Percentiles rank a stretch among this genome's conserved stretches.
Conservation (phyloP, 1,284 basidiomycete species). For the Hymenochaete sp. region DNA sequence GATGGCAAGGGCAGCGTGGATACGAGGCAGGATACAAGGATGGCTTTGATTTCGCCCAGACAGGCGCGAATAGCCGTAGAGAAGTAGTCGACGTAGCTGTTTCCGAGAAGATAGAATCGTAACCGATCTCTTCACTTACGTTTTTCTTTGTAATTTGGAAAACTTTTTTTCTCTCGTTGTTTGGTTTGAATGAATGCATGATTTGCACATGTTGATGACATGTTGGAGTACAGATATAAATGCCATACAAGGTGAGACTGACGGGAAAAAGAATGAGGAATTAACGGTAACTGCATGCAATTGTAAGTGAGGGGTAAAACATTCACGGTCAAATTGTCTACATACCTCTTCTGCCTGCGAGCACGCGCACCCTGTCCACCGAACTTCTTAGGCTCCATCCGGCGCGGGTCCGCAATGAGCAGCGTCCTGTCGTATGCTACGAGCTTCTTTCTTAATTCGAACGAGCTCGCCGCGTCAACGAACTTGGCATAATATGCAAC, state of each 20-base stretch:
- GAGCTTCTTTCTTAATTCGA: conserved; percentile 95
- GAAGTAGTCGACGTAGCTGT: no score
- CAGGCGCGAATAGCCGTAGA: no score
- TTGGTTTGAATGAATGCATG: conserved; percentile 26
- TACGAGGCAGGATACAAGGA: conserved; percentile 5
- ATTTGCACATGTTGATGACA: conserved; percentile 37
- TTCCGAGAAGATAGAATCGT: no score
- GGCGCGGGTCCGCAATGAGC: conserved; percentile 95
- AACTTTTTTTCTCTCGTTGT: conserved; percentile 17
- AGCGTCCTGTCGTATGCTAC: conserved; percentile 92
- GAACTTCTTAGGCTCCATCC: conserved; percentile 99
- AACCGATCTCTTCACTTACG: no score
- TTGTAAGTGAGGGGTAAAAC: conserved; percentile 12
- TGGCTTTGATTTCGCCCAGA: background rate
- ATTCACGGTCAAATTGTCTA: conserved; percentile 14
- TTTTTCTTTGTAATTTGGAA: conserved; percentile 4
- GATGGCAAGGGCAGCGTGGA: conserved; percentile 1
- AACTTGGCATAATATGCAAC: conserved; percentile 99
- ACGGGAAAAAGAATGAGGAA: conserved; percentile 21
- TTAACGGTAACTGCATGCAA: conserved; percentile 77
- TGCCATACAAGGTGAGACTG: conserved; percentile 31
- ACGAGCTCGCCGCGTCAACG: conserved; percentile 93
- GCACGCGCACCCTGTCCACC: conserved; percentile 95
- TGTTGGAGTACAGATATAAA: conserved; percentile 36
- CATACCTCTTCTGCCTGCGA: conserved; percentile 88